These are phyloP conservation scores for Polygonum maritimum DNA, from an alignment of 148 eudicot genomes.

Conservation along the genomic window DNA sequence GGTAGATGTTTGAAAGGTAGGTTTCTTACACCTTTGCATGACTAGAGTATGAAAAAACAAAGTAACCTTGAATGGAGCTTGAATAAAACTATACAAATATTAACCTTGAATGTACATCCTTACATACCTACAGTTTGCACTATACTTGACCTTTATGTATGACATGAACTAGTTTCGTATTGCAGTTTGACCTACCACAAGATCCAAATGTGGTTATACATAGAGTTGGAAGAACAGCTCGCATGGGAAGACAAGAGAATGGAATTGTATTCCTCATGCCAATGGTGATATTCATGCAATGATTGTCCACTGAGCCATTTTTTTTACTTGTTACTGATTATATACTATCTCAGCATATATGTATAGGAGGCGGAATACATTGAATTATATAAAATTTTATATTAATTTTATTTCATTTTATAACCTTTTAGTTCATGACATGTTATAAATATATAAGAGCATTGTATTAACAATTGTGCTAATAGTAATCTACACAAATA, in stretches of 20 bases:
- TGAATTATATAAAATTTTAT: too few species aligned
- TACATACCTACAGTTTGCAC: too few species aligned
- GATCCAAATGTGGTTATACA: conserved; percentile 86
- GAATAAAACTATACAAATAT: background rate
- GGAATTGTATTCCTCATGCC: conserved; percentile 72
- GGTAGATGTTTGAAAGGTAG: background rate
- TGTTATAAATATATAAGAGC: too few species aligned
- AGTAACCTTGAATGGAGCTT: background rate
- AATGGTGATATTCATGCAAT: conserved; percentile 35
- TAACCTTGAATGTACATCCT: background rate
- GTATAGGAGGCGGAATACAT: conserved; percentile 82
- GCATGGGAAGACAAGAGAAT: conserved; percentile 80
- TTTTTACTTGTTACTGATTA: background rate
- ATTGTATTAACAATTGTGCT: too few species aligned
- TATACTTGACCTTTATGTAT: background rate
- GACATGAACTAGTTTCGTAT: conserved; percentile 4
- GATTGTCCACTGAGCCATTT: background rate
- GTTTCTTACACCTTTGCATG: background rate
- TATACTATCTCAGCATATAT: background rate
- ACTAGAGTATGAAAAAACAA: background rate
- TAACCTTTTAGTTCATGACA: too few species aligned
- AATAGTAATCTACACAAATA: too few species aligned
- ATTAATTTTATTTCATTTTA: too few species aligned
- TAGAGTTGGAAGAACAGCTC: conserved; percentile 95
- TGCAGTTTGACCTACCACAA: conserved; percentile 95